These are phyloP conservation scores for Babesia ovis DNA, from an alignment of 169 alveolate genomes.

Conservation along the genomic window DNA sequence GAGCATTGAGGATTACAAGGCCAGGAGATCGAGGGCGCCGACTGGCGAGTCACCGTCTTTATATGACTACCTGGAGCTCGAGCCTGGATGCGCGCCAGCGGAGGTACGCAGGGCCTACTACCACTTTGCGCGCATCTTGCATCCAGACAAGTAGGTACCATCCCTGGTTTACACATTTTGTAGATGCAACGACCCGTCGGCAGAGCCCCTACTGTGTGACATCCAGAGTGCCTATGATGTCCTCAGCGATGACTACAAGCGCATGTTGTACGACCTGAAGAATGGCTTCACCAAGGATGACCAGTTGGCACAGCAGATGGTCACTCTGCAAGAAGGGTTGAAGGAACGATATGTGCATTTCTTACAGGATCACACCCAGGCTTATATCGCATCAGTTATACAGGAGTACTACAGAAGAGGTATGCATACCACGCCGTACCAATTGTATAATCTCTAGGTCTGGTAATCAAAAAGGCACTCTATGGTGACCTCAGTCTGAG, in stretches of 20 bases:
- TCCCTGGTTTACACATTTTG: not conserved
- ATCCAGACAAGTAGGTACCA: slow-evolving; percentile 88
- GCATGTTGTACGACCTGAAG: slow-evolving; percentile 48
- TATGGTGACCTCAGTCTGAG: slow-evolving; percentile 58
- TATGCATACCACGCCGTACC: not conserved
- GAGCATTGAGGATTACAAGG: slow-evolving; percentile 38
- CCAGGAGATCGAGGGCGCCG: slow-evolving; percentile 4
- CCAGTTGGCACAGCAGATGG: slow-evolving; percentile 3
- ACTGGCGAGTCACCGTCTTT: not conserved
- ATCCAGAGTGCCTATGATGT: slow-evolving; percentile 49
- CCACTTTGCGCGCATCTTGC: slow-evolving; percentile 86
- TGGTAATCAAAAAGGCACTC: slow-evolving; percentile 63
- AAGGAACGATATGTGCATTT: slow-evolving; percentile 37
- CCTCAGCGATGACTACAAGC: slow-evolving; percentile 59
- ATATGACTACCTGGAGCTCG: slow-evolving; percentile 63
- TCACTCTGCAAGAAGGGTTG: slow-evolving; percentile 19
- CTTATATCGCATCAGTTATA: slow-evolving; percentile 31
- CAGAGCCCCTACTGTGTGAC: slow-evolving; percentile 10
- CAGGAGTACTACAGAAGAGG: slow-evolving; percentile 42
- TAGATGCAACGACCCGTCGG: slow-evolving; percentile 9
- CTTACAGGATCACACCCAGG: slow-evolving; percentile 23
- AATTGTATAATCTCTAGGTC: slow-evolving; percentile 20
- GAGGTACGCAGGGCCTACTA: slow-evolving; percentile 82
- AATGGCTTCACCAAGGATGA: slow-evolving; percentile 34
- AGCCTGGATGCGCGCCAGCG: slow-evolving; percentile 51